Conservation (phyloP, 2,329 filamentous ascomycete genomes). For the Allantophomopsis lycopodina region DNA sequence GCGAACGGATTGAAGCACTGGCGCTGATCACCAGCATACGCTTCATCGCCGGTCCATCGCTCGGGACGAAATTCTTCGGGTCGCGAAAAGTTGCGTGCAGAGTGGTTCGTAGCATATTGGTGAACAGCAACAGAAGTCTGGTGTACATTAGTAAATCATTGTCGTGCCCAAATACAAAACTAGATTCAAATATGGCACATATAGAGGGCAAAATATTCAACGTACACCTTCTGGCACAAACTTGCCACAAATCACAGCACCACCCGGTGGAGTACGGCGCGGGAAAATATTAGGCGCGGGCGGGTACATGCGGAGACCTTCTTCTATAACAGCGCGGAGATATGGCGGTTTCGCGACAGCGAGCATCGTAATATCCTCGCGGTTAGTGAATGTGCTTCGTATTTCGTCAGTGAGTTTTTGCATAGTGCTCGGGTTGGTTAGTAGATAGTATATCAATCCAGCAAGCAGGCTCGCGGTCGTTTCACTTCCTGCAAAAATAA, state of each 20-base stretch:
- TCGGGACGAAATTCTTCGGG: slow-evolving; percentile 2
- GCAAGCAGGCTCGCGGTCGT: slow-evolving; percentile 1
- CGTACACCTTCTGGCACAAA: neutral
- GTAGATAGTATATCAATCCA: slow-evolving; percentile 22
- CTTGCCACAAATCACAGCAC: neutral
- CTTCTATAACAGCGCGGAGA: slow-evolving; percentile 6
- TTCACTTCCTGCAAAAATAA: neutral
- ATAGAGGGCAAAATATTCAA: too few species aligned
- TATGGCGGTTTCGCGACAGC: slow-evolving; percentile 7
- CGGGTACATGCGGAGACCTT: slow-evolving; percentile 19
- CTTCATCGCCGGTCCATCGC: neutral
- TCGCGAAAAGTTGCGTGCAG: slow-evolving; percentile 1
- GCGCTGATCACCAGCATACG: too few species aligned
- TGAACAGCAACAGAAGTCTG: too few species aligned
- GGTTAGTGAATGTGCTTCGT: slow-evolving; percentile 21
- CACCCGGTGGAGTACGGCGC: neutral
- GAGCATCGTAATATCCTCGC: slow-evolving; percentile 10
- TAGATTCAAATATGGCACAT: too few species aligned
- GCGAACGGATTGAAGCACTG: too few species aligned
- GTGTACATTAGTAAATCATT: too few species aligned
- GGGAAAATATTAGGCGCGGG: slow-evolving; percentile 5
- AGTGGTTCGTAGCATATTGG: too few species aligned
- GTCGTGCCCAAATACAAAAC: too few species aligned
- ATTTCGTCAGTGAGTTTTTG: slow-evolving; percentile 26
- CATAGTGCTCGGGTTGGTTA: slow-evolving; percentile 21